Base-by-base conservation (phyloP, 345 rosid species). In the Arabidopsis arenosa region DNA sequence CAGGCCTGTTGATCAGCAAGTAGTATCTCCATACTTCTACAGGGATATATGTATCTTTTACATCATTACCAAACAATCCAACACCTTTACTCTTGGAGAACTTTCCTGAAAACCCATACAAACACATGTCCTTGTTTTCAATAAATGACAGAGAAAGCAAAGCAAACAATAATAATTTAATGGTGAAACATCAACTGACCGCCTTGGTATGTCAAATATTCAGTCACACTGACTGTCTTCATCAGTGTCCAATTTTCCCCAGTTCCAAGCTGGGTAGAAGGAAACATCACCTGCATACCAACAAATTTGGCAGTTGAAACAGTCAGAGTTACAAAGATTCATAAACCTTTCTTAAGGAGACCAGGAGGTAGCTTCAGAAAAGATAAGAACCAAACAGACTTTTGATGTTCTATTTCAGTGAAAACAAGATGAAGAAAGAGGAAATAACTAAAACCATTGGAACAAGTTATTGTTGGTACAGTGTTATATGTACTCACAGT, bases 21-120 rank as follows among this genome's bases (percentile, higher is more conserved):
- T 95, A 95, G 83, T 95, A 95, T 86, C 99, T 85, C 98, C 97
- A 95, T 26, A 90, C 99, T 92, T 95, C 97, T 0, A 81, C 96
- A 37, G 99, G 99, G 53, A 95, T 89, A 60, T 84, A 83, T 52
- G 99, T 92, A 83, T 95, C 98, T 75, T 87, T 90, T 48, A 83
- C 98, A 75, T 95, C 99, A 84, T 92, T 92, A 73, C 99, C 99
- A 79, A 95, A 95, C 59, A 95, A 96, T 78, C 99, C 99, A 72
- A 92, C 70, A 53, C 99, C 99, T 80, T 92, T 89, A 72, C 96
- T 95, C 85, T 95, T 95, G 70, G 99, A 92, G 66, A 95, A 95
- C 80, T 95, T 95, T 72, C 99, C 99, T 95, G 87, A 55, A 77
- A 47, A 56, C 26, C 76, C 75, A 74, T 10, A 44, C 41, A 59